Evolutionary conservation across 345 rosid species (phyloP).

Genomic region (Isatis tinctoria): DNA sequence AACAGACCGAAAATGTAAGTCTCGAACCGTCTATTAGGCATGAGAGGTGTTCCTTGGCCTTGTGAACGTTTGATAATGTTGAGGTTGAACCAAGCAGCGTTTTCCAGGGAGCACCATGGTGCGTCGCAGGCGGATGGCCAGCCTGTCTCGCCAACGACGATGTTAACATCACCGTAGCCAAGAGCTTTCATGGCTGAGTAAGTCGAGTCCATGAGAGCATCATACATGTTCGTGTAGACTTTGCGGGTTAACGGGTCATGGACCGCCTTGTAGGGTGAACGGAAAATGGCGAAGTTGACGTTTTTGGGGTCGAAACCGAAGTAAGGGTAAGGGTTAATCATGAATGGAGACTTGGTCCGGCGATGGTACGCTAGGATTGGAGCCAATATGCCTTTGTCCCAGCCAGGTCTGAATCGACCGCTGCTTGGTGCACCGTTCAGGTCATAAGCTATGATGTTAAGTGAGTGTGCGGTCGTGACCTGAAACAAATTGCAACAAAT

Average conservation of each 20-base stretch:
- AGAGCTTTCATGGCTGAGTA: slow-evolving; percentile 64
- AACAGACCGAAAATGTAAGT: slow-evolving; percentile 73
- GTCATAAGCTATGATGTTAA: slow-evolving; percentile 43
- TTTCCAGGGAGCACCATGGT: slow-evolving; percentile 43
- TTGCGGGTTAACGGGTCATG: slow-evolving; percentile 46
- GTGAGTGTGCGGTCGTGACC: slow-evolving; percentile 81
- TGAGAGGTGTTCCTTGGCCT: slow-evolving; percentile 71
- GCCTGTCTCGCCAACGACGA: slow-evolving; percentile 74
- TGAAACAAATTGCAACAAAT: slow-evolving; percentile 23
- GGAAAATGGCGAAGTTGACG: slow-evolving; percentile 53
- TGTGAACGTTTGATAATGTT: slow-evolving; percentile 42
- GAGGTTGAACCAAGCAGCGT: slow-evolving; percentile 58
- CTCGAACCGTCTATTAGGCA: slow-evolving; percentile 67
- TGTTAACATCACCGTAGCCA: slow-evolving; percentile 61
- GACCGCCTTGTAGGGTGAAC: slow-evolving; percentile 40
- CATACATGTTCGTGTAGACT: slow-evolving; percentile 71
- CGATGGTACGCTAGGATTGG: slow-evolving; percentile 70
- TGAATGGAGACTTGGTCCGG: slow-evolving; percentile 64
- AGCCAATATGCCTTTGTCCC: slow-evolving; percentile 42
- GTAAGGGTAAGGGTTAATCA: slow-evolving; percentile 84
- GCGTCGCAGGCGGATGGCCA: slow-evolving; percentile 79
- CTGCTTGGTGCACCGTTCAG: slow-evolving; percentile 47
- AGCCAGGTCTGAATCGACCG: slow-evolving; percentile 47
- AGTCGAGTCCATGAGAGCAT: slow-evolving; percentile 59
- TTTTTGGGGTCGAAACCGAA: slow-evolving; percentile 45